A percentile compares a stretch with the other conserved stretches of the same genome.
Conservation (phyloP, 768 basidiomycete genomes). For the Sarcodon sp. region DNA sequence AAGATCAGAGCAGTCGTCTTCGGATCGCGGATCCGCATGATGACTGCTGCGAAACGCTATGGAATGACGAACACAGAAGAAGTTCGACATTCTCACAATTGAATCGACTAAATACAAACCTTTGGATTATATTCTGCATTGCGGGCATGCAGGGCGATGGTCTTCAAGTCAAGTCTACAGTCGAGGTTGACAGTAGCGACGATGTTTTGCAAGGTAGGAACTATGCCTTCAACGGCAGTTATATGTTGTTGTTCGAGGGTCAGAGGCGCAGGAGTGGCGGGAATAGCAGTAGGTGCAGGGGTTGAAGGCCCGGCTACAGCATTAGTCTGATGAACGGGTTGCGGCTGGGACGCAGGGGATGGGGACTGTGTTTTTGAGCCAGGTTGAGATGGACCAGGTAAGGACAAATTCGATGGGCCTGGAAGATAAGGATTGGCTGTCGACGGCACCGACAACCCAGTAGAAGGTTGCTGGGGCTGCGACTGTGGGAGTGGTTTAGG, state of each 20-base stretch:
- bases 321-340: conserved; percentile 20
- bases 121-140: conserved; percentile 99
- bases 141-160: conserved; percentile 92
- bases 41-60: conserved; percentile 99
- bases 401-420: conserved; percentile 4
- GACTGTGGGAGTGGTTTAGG: conserved; percentile 26
- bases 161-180: conserved; percentile 94
- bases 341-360: conserved; percentile 18
- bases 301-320: conserved; percentile 48
- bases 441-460: conserved; percentile 34
- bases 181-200: conserved; percentile 98
- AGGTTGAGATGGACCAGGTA: conserved; percentile 24
- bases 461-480: conserved; percentile 21
- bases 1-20: conserved; percentile 99
- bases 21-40: conserved; percentile 99
- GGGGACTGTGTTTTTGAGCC: conserved; percentile 22
- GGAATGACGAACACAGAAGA: conserved; percentile 35
- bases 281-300: conserved; percentile 32
- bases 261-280: conserved; percentile 58
- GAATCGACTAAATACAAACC: conserved; percentile 57
- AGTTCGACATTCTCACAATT: conserved; percentile 43
- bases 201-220: conserved; percentile 98
- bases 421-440: conserved; percentile 27
- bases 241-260: conserved; percentile 91
- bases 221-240: conserved; percentile 94